A percentile compares a stretch with the other conserved stretches of the same genome.
These are phyloP conservation scores for Elaeis guineensis DNA, from an alignment of 176 grass and related monocot genomes.

Conservation along the genomic window DNA sequence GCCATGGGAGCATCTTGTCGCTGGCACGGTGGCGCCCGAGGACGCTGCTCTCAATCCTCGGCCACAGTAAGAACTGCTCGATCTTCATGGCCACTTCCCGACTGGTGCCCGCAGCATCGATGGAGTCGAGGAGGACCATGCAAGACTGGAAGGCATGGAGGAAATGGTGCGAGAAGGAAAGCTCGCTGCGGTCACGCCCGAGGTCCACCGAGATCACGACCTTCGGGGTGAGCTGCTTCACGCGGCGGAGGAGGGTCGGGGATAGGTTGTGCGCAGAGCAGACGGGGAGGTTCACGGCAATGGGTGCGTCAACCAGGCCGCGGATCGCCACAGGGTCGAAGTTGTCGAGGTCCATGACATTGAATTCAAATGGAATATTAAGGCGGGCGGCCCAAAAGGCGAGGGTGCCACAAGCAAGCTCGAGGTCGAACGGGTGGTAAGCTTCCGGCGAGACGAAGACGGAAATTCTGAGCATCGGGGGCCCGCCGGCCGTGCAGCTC, in stretches of 20 bases:
- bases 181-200: conserved; percentile 61
- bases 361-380: conserved; percentile 67
- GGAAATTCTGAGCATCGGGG: conserved; percentile 44
- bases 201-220: conserved; percentile 67
- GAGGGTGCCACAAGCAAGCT: conserved; percentile 63
- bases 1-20: conserved; percentile 47
- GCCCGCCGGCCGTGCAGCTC: conserved; percentile 3
- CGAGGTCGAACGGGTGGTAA: conserved; percentile 59
- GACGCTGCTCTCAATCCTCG: conserved; percentile 52
- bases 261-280: conserved; percentile 38
- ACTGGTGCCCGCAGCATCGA: conserved; percentile 62
- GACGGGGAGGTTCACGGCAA: conserved; percentile 70
- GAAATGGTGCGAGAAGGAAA: conserved; percentile 65
- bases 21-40: conserved; percentile 35
- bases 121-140: conserved; percentile 67
- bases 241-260: conserved; percentile 39
- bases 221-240: conserved; percentile 71
- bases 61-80: conserved; percentile 63
- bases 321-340: conserved; percentile 45
- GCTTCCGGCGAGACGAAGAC: conserved; percentile 47
- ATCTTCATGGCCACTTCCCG: conserved; percentile 53
- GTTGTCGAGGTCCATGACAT: conserved; percentile 33
- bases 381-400: conserved; percentile 60
- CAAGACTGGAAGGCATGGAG: conserved; percentile 70
- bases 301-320: conserved; percentile 34